Conservation (phyloP, 2,329 filamentous ascomycete genomes). For the Botrytis fabae region DNA sequence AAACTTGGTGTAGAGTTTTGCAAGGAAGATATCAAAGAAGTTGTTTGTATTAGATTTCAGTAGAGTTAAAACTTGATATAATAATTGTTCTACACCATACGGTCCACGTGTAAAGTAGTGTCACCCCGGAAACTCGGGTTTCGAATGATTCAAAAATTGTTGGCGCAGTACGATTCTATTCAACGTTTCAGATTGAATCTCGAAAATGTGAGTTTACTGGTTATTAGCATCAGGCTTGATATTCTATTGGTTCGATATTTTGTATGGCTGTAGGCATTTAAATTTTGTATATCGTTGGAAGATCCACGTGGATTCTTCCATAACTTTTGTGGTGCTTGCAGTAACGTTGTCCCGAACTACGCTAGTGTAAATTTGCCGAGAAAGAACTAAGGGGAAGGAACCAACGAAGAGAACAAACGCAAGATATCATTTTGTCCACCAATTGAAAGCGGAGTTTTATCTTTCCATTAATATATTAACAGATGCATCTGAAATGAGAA, state of each 20-base stretch:
- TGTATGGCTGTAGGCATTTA: neutral
- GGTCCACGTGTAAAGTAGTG: neutral
- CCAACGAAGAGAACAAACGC: neutral
- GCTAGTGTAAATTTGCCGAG: neutral
- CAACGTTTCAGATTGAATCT: neutral
- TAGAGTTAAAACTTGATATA: neutral
- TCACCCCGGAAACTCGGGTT: neutral
- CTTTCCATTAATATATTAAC: no score
- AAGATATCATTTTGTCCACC: neutral
- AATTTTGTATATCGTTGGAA: neutral
- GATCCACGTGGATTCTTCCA: fast-evolving
- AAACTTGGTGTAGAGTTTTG: neutral
- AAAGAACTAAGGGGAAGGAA: neutral
- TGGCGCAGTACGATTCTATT: neutral
- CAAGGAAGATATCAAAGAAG: neutral
- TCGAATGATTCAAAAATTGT: neutral
- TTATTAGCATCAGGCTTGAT: neutral
- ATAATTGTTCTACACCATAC: neutral
- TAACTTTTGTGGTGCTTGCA: neutral
- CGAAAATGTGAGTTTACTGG: neutral
- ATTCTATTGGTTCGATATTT: neutral
- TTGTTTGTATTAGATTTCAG: neutral
- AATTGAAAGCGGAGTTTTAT: neutral
- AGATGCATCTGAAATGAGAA: neutral
- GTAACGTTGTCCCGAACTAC: neutral